Conservation (phyloP, 371 early-diverging fungal genomes). For the Haplosporangium sp. region DNA sequence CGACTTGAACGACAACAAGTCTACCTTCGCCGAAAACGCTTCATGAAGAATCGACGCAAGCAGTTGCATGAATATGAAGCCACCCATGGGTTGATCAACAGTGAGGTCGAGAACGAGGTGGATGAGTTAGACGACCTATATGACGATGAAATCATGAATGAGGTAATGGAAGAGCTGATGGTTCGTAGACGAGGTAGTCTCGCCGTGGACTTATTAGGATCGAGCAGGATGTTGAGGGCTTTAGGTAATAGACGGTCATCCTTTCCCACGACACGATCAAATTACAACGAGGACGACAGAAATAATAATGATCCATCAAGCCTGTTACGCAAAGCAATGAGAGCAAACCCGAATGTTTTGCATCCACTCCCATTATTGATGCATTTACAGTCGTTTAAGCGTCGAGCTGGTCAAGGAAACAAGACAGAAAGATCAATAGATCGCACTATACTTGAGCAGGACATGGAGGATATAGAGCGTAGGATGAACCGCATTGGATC, state of each 20-base stretch:
- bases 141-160: conserved; percentile 30
- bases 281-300: neutral
- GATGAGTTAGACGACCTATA: conserved; percentile 30
- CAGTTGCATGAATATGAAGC: neutral
- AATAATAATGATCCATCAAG: neutral
- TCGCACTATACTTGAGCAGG: neutral
- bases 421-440: neutral
- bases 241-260: no score
- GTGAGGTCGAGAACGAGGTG: conserved; percentile 23
- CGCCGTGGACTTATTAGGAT: conserved; percentile 11
- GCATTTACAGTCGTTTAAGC: neutral
- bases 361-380: neutral
- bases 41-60: conserved; percentile 10
- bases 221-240: neutral
- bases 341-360: neutral
- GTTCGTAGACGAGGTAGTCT: conserved; percentile 18
- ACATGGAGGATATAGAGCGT: neutral
- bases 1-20: conserved; percentile 3
- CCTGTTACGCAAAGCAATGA: neutral
- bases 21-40: conserved; percentile 9
- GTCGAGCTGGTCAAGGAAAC: neutral
- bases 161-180: conserved; percentile 19
- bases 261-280: no score
- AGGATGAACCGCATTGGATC: neutral
- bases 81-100: neutral